Percentiles rank a stretch among this genome's conserved stretches.
Evolutionary conservation across 805 yeast genomes (phyloP).

Genomic region (Candida glaebosa): DNA sequence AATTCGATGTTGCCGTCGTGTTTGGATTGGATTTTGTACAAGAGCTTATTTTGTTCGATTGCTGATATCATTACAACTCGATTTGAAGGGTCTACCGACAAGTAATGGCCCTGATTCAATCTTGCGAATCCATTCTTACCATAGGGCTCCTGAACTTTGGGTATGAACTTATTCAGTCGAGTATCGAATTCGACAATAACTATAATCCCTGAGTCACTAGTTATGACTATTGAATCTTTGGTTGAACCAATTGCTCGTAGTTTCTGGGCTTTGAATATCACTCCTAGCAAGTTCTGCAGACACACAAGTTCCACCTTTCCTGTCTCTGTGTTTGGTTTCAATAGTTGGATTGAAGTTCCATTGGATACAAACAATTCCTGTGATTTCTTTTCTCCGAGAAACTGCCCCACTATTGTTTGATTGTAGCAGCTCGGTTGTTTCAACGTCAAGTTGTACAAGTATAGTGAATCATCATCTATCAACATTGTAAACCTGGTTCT

Average conservation of each 20-base stretch:
- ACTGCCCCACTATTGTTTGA: constrained; percentile 63
- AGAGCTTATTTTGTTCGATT: constrained; percentile 69
- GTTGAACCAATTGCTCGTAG: constrained; percentile 52
- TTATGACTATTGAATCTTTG: constrained; percentile 57
- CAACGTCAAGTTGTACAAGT: constrained; percentile 70
- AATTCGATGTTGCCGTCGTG: constrained; percentile 44
- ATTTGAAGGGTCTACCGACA: constrained; percentile 67
- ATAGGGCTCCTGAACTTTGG: constrained; percentile 60
- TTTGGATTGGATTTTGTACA: constrained; percentile 57
- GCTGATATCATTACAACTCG: constrained; percentile 71
- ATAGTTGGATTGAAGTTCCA: constrained; percentile 51
- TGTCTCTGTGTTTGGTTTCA: constrained; percentile 48
- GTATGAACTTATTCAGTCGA: constrained; percentile 37
- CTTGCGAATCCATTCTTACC: constrained; percentile 74
- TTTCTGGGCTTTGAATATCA: constrained; percentile 50
- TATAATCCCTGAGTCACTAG: constrained; percentile 79
- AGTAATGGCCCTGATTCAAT: constrained; percentile 68
- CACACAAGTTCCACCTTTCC: constrained; percentile 50
- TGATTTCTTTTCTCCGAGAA: constrained; percentile 47
- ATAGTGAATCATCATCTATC: constrained; percentile 30
- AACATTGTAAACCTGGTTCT: constrained; percentile 8
- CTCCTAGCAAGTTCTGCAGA: constrained; percentile 52
- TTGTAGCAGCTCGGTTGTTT: constrained; percentile 53
- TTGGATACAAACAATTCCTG: constrained; percentile 65
- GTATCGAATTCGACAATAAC: constrained; percentile 47